phyloP scores from a whole-genome alignment of 495 filamentous ascomycete genomes.

The Penicillium simplicissimum region DNA sequence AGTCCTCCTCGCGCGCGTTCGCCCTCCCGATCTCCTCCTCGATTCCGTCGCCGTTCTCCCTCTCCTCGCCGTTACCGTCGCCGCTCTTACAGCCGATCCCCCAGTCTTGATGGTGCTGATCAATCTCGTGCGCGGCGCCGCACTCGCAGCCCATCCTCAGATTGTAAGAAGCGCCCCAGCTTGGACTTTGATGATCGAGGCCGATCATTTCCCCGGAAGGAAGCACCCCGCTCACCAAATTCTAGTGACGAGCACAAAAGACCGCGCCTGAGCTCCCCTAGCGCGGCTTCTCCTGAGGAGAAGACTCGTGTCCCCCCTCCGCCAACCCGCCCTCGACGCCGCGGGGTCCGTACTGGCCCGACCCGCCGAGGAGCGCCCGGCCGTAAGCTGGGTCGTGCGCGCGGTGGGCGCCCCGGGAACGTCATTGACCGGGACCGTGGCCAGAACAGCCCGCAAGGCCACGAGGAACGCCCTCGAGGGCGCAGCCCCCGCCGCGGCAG shows the following conservation, averaged over 20 bases:
- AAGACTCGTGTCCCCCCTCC: too few relatives aligned
- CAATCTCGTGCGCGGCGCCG: conserved; percentile 31
- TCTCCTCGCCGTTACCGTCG: conserved; percentile 29
- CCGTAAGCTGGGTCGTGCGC: too few relatives aligned
- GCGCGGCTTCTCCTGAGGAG: too few relatives aligned
- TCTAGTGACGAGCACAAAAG: conserved; percentile 44
- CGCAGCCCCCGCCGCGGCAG: too few relatives aligned
- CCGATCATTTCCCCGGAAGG: conserved; percentile 42
- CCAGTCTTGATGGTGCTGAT: conserved; percentile 30
- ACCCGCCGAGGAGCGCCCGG: too few relatives aligned
- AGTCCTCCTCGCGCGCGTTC: conserved; percentile 41
- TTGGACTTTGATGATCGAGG: conserved; percentile 53
- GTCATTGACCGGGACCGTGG: too few relatives aligned
- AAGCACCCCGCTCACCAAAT: conserved; percentile 61
- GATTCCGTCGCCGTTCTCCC: background rate
- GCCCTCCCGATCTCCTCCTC: conserved; percentile 35
- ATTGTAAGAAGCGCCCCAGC: conserved; percentile 40
- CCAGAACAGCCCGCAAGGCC: too few relatives aligned
- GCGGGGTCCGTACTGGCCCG: too few relatives aligned
- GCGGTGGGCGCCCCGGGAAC: too few relatives aligned
- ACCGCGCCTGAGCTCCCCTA: conserved; percentile 24
- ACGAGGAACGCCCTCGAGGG: too few relatives aligned
- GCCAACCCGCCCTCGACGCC: too few relatives aligned
- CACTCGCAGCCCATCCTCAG: conserved; percentile 39
- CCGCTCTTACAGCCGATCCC: conserved; percentile 39